phyloP scores from a whole-genome alignment of 116 monocot genomes.

The Trichopus zeylanicus region DNA sequence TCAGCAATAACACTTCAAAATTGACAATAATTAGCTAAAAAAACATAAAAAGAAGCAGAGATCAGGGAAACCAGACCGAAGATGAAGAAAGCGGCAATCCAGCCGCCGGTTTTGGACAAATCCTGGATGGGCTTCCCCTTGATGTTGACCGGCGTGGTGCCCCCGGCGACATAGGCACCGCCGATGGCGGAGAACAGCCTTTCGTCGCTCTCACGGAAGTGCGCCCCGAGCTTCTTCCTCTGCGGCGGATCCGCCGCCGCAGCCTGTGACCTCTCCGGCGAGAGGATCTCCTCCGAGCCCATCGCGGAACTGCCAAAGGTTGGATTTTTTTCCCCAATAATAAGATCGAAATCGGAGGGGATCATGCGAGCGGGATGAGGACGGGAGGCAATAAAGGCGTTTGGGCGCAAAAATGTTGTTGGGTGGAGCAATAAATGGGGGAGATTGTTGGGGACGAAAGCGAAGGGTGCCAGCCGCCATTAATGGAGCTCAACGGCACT shows the following conservation, averaged over 20 bases:
- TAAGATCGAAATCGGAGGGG: neutral
- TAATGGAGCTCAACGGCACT: no score
- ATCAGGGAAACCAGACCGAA: conserved; percentile 35
- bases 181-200: conserved; percentile 31
- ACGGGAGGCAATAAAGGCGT: conserved; percentile 18
- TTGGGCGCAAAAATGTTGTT: no score
- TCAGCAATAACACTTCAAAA: neutral
- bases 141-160: conserved; percentile 74
- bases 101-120: conserved; percentile 83
- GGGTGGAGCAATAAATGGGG: neutral
- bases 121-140: conserved; percentile 66
- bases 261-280: conserved; percentile 23
- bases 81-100: conserved; percentile 93
- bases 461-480: no score
- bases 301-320: conserved; percentile 8
- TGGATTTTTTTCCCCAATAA: neutral
- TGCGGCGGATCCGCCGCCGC: conserved; percentile 7
- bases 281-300: conserved; percentile 46
- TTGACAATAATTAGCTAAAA: neutral
- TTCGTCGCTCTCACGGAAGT: conserved; percentile 74
- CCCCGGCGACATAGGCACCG: conserved; percentile 20
- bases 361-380: neutral
- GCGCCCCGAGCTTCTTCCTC: conserved; percentile 51
- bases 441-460: neutral
- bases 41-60: neutral